A percentile compares a stretch with the other conserved stretches of the same genome.
Conservation (phyloP, 352 stramenopile species). For the Halophytophthora polymorphica region DNA sequence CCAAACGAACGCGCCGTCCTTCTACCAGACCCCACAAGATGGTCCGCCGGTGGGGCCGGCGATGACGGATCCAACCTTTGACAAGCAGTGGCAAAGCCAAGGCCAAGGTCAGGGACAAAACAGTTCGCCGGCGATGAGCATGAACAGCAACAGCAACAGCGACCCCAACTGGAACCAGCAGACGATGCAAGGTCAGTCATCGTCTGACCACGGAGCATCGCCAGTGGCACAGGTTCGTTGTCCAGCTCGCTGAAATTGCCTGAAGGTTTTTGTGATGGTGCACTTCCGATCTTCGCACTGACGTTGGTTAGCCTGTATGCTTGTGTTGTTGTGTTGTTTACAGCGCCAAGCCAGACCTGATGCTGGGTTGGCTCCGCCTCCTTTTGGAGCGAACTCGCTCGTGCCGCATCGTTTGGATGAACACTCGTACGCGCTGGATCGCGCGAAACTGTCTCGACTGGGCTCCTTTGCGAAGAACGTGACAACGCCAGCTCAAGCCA, state of each 20-base stretch:
- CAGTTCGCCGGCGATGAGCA: slow-evolving; percentile 12
- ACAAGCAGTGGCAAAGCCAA: slow-evolving; percentile 38
- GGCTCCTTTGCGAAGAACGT: slow-evolving; percentile 63
- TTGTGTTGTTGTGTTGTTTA: background rate
- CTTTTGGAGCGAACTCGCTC: slow-evolving; percentile 59
- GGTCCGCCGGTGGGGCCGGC: slow-evolving; percentile 28
- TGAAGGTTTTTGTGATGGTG: background rate
- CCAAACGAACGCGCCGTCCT: slow-evolving; percentile 51
- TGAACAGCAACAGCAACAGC: slow-evolving; percentile 13
- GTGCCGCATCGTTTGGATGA: slow-evolving; percentile 64
- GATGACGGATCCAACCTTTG: slow-evolving; percentile 36
- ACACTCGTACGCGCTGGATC: slow-evolving; percentile 49
- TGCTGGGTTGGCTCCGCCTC: slow-evolving; percentile 44
- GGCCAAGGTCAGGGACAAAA: slow-evolving; percentile 30
- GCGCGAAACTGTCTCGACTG: slow-evolving; percentile 41
- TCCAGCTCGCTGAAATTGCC: background rate
- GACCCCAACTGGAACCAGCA: slow-evolving; percentile 28
- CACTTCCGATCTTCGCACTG: slow-evolving; percentile 3
- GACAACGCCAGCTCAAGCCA: slow-evolving; percentile 52
- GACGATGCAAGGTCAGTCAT: slow-evolving; percentile 8
- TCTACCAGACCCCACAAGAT: slow-evolving; percentile 53
- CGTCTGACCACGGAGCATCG: slow-evolving; percentile 9
- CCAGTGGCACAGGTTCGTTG: slow-evolving; percentile 20
- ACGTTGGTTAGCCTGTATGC: slow-evolving; percentile 1
- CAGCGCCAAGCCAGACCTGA: slow-evolving; percentile 30